A percentile compares a stretch with the other conserved stretches of the same genome.
These are phyloP conservation scores for Chaetomiaceae sp. DNA, from an alignment of 2,329 filamentous ascomycete genomes.

Conservation along the genomic window DNA sequence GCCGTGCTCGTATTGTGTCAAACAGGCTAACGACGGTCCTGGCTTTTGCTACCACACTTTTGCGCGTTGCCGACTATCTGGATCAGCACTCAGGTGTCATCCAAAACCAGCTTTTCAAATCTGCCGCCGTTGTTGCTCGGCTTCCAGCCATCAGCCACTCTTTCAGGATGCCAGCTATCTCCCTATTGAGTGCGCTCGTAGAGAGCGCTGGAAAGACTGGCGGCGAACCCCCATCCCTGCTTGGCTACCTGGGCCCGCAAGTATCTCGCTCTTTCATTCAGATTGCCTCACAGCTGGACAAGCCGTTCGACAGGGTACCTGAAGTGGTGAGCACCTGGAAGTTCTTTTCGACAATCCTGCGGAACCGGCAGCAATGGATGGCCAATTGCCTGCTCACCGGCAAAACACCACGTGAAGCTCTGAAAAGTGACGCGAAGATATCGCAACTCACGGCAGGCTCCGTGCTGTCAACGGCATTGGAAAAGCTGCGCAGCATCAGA, in stretches of 20 bases:
- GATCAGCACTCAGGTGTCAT: slow-evolving; percentile 61
- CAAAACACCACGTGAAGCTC: slow-evolving; percentile 71
- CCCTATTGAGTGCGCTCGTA: slow-evolving; percentile 69
- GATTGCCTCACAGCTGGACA: slow-evolving; percentile 70
- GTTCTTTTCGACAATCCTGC: slow-evolving; percentile 79
- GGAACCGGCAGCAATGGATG: slow-evolving; percentile 92
- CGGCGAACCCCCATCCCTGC: slow-evolving; percentile 85
- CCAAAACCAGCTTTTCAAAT: slow-evolving; percentile 76
- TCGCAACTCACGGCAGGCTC: slow-evolving; percentile 52
- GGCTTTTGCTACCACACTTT: slow-evolving; percentile 61
- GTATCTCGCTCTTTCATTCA: slow-evolving; percentile 81
- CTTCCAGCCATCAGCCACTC: slow-evolving; percentile 66
- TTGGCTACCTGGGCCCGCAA: slow-evolving; percentile 80
- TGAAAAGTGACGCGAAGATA: slow-evolving; percentile 53
- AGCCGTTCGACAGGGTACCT: slow-evolving; percentile 62
- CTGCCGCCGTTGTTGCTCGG: slow-evolving; percentile 69
- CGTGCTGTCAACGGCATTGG: slow-evolving; percentile 69
- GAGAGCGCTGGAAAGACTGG: slow-evolving; percentile 60
- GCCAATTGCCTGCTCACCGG: slow-evolving; percentile 89
- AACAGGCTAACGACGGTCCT: slow-evolving; percentile 63
- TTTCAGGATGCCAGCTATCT: slow-evolving; percentile 62
- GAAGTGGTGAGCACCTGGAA: slow-evolving; percentile 73
- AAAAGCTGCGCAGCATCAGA: slow-evolving; percentile 62
- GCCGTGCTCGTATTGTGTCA: slow-evolving; percentile 51
- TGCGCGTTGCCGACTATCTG: slow-evolving; percentile 65